Evolutionary conservation across 345 rosid species (phyloP), one percentile per base, ranked within the genome.

Genomic region (Iberis pinnata): DNA sequence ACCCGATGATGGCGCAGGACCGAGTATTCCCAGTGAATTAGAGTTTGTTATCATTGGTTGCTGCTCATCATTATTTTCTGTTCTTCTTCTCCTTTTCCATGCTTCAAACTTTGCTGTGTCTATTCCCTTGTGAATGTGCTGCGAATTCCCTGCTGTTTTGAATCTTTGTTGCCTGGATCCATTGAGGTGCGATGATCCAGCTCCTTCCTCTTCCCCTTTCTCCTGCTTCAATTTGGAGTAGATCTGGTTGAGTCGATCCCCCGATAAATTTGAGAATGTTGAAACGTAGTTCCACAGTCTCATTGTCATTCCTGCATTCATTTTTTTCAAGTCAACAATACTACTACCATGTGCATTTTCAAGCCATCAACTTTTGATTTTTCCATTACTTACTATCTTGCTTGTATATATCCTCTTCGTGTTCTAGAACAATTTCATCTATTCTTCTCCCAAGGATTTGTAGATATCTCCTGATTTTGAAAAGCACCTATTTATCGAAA

Each of bases 241-340:
- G 2, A 88, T 93, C 75, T 88, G 97, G 38, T 69, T 80, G 45
- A 93, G 94, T 65, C 72, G 74, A 71, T 79, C 95, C 53, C 99
- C 99, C 7, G 97, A 79, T 43, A 88, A 68, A 71, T 93, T 93
- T 41, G 99, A 93, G 71, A 78, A 93, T 3, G 85, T 83, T 15
- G 99, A 93, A 15, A 93, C 97, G 43, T 88, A 93, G 29, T 93
- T 88, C 99, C 99, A 93, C 61, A 93, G 60, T 58, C 97, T 75
- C 68, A 63, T 76, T 0, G 75, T 76, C 95, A 88, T 85, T 72
- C 94, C 99, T 93, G 83, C 60, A 76, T 73, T 38, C 42, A 11
- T 8, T 20, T 20, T 37, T 18, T 26, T n/a, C 3, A 8, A n/a
- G n/a, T 60, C 41, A 40, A 43, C 16, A 1, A 27, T 27, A 27